These are phyloP conservation scores for Durotheca rogersii DNA, from an alignment of 495 filamentous ascomycete genomes.

Conservation along the genomic window DNA sequence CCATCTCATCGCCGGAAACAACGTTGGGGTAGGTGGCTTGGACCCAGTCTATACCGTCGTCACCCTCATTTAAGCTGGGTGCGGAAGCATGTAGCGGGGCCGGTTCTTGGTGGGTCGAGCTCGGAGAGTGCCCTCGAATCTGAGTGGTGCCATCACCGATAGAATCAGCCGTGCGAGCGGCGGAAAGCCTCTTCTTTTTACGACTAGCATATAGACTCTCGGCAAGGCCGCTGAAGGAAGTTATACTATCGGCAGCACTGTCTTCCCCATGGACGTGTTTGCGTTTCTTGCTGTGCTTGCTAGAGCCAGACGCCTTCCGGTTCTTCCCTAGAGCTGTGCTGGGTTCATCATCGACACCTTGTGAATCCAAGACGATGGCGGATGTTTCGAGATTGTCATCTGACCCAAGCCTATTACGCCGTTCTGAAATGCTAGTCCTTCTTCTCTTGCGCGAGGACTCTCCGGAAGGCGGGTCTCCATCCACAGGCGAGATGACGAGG, in stretches of 20 bases:
- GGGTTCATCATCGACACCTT: not conserved
- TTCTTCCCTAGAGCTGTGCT: conserved; percentile 11
- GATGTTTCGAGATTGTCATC: not conserved
- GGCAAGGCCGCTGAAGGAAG: conserved; percentile 20
- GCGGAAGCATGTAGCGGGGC: not conserved
- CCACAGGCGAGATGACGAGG: not conserved
- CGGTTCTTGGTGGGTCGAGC: too few relatives aligned
- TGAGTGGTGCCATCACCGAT: too few relatives aligned
- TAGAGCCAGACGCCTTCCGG: conserved; percentile 3
- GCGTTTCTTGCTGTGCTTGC: conserved; percentile 17
- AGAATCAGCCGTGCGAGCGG: too few relatives aligned
- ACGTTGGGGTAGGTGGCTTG: not conserved
- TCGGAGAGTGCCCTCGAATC: too few relatives aligned
- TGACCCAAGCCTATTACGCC: not conserved
- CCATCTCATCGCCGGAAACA: conserved; percentile 6
- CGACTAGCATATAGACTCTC: conserved; percentile 24
- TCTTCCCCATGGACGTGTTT: conserved; percentile 11
- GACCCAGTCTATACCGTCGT: not conserved
- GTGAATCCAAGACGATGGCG: not conserved
- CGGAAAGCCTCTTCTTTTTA: conserved; percentile 7
- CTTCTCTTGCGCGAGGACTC: not conserved
- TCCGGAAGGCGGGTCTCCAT: not conserved
- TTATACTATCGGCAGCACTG: not conserved
- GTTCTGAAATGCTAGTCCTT: not conserved
- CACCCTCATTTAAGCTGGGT: not conserved